These are phyloP conservation scores for Amanita pseudoporphyria DNA, from an alignment of 768 basidiomycete species.

Conservation along the genomic window DNA sequence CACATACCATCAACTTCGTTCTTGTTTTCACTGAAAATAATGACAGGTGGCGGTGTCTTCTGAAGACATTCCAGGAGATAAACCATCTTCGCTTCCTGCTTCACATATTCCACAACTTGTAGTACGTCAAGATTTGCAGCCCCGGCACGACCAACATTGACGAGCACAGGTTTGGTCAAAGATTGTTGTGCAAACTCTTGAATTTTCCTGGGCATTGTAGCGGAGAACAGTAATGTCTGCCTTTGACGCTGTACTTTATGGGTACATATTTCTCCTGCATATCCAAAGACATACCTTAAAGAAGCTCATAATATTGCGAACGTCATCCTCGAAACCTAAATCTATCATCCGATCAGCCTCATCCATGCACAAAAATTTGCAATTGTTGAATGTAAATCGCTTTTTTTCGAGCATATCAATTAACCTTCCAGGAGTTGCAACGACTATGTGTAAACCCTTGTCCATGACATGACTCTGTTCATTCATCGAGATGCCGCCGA, in stretches of 20 bases:
- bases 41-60: constrained; percentile 96
- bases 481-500: constrained; percentile 96
- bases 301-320: constrained; percentile 98
- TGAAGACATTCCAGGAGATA: constrained; percentile 96
- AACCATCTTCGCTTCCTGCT: constrained; percentile 99
- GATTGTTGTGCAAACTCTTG: constrained; percentile 98
- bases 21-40: constrained; percentile 98
- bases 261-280: not conserved
- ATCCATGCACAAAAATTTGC: constrained; percentile 98
- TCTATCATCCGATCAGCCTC: constrained; percentile 99
- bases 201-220: constrained; percentile 98
- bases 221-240: constrained; percentile 95
- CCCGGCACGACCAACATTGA: constrained; percentile 97
- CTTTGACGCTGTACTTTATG: constrained; percentile 66
- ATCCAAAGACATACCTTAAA: constrained; percentile 63
- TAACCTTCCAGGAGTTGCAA: constrained; percentile 92
- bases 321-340: constrained; percentile 97
- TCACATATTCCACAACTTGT: constrained; percentile 97
- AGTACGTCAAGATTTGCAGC: constrained; percentile 96
- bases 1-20: constrained; percentile 95
- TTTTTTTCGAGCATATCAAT: constrained; percentile 99
- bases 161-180: constrained; percentile 86
- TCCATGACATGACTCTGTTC: constrained; percentile 90
- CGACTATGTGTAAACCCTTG: constrained; percentile 91
- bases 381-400: constrained; percentile 83